phyloP scores from a whole-genome alignment of 176 grass and related monocot genomes.

The Lolium perenne region DNA sequence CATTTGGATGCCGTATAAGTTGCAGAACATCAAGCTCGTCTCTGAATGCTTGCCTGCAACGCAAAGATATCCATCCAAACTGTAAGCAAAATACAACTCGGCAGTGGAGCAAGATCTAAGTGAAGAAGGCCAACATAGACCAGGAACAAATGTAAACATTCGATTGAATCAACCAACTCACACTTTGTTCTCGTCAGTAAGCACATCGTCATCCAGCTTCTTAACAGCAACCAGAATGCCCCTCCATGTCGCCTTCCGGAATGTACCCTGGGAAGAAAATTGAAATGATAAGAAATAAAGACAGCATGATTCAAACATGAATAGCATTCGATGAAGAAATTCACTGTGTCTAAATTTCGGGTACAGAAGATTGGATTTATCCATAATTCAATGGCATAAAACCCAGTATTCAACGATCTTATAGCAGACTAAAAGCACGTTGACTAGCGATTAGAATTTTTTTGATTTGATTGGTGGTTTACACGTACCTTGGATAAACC shows the following conservation, averaged over 20 bases:
- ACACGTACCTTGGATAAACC: constrained; percentile 72
- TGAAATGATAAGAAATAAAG: constrained; percentile 21
- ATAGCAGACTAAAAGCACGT: neutral
- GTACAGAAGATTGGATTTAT: constrained; percentile 8
- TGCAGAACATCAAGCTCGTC: constrained; percentile 93
- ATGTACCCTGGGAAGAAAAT: constrained; percentile 77
- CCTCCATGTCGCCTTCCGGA: constrained; percentile 85
- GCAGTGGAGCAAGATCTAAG: neutral
- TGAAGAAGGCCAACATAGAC: constrained; percentile 30
- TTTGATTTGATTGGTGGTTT: neutral
- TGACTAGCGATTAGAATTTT: neutral
- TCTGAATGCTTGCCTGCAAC: constrained; percentile 79
- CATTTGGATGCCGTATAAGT: constrained; percentile 96
- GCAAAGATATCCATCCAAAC: neutral
- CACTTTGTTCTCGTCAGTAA: constrained; percentile 88
- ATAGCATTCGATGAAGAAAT: neutral
- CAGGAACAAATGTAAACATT: constrained; percentile 39
- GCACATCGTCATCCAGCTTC: constrained; percentile 85
- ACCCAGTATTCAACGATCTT: neutral
- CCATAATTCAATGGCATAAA: neutral
- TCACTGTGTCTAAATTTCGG: neutral
- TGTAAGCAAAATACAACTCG: too few species aligned
- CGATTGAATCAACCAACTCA: constrained; percentile 64
- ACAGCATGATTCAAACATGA: neutral
- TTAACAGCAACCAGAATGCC: constrained; percentile 94